Conservation (phyloP, 176 grass and related monocot species). For the Typha latifolia region DNA sequence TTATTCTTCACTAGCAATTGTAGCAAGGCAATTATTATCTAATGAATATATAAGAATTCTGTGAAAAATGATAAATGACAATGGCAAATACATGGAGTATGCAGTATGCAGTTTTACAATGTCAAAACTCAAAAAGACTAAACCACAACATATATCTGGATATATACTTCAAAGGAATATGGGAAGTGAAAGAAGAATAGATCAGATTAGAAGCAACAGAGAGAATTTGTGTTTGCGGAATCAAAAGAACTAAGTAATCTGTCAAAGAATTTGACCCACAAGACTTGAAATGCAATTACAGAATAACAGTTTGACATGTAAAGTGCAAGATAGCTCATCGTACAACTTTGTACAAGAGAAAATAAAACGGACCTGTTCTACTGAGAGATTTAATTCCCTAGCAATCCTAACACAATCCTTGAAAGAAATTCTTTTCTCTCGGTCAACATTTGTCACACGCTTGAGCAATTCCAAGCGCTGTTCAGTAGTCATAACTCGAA, state of each 20-base stretch:
- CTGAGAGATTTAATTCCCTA: slow-evolving; percentile 74
- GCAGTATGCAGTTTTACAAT: too few relatives aligned
- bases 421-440: slow-evolving; percentile 62
- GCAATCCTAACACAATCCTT: slow-evolving; percentile 80
- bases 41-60: slow-evolving; percentile 8
- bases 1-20: slow-evolving; percentile 16
- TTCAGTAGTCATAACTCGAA: slow-evolving; percentile 84
- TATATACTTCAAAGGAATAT: too few relatives aligned
- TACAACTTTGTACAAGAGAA: not conserved
- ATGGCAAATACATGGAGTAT: too few relatives aligned
- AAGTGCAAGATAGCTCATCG: not conserved
- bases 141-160: too few relatives aligned
- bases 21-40: slow-evolving; percentile 4
- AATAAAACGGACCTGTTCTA: slow-evolving; percentile 58
- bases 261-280: too few relatives aligned
- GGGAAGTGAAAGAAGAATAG: too few relatives aligned
- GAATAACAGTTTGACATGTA: not conserved
- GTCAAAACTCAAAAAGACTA: not conserved
- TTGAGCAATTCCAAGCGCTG: slow-evolving; percentile 62
- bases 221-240: too few relatives aligned
- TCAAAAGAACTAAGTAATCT: too few relatives aligned
- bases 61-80: not conserved
- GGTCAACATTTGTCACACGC: slow-evolving; percentile 36
- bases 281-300: too few relatives aligned
- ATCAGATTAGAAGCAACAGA: too few relatives aligned